Conservation (phyloP, 225 moss, liverwort and hornwort genomes). For the Sphagnum contortum region DNA sequence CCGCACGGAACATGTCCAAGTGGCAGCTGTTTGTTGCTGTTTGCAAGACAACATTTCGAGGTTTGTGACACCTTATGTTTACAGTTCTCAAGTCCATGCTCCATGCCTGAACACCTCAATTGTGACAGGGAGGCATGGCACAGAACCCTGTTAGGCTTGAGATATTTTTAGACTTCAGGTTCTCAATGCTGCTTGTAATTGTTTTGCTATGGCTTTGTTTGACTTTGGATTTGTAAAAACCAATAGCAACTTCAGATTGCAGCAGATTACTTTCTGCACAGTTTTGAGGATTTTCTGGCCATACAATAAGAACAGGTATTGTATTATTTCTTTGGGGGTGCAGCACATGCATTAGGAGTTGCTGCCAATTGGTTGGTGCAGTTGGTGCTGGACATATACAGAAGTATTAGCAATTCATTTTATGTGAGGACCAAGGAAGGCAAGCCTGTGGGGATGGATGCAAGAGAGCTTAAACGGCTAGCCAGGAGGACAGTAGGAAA, state of each 20-base stretch:
- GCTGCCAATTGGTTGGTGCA: conserved; percentile 94
- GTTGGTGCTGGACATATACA: conserved; percentile 60
- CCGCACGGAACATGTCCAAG: conserved; percentile 59
- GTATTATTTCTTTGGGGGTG: conserved; percentile 6
- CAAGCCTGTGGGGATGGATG: conserved; percentile 30
- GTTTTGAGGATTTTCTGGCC: too few relatives aligned
- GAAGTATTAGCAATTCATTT: conserved; percentile 46
- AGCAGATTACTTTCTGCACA: too few relatives aligned
- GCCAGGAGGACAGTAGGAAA: conserved; percentile 78
- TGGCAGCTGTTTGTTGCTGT: conserved; percentile 59
- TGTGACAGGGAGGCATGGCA: too few relatives aligned
- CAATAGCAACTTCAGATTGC: too few relatives aligned
- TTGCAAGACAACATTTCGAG: conserved; percentile 81
- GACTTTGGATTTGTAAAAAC: too few relatives aligned
- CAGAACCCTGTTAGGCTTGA: too few relatives aligned
- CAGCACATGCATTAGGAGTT: conserved; percentile 90
- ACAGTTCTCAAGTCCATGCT: too few relatives aligned
- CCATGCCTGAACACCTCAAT: too few relatives aligned
- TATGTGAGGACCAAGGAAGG: conserved; percentile 36
- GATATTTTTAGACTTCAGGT: too few relatives aligned
- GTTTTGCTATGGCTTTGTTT: too few relatives aligned
- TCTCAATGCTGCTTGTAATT: too few relatives aligned
- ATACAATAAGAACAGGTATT: too few relatives aligned
- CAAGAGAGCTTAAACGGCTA: conserved; percentile 66
- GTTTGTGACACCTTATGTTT: conserved; percentile 13